Conservation (phyloP, 1,284 basidiomycete species). For the Phaffia rhodozyma region DNA sequence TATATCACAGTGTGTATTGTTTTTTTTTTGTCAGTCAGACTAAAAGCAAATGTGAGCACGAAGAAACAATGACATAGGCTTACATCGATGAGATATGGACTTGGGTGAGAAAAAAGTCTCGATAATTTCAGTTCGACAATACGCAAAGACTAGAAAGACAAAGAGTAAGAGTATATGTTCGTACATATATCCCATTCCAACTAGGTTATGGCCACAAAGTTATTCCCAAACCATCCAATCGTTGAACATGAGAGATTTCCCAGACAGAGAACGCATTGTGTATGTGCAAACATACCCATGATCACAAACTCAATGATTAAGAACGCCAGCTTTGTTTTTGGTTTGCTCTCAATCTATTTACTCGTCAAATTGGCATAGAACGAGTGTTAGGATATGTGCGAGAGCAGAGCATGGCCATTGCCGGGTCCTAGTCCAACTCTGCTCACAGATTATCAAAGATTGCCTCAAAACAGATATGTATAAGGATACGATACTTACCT, state of each 20-base stretch:
- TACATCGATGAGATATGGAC: conserved; percentile 46
- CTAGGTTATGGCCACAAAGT: conserved; percentile 29
- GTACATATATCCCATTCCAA: conserved; percentile 69
- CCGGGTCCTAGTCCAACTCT: too few relatives aligned
- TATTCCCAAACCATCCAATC: background rate
- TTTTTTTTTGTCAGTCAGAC: background rate
- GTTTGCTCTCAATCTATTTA: conserved; percentile 55
- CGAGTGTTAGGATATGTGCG: too few relatives aligned
- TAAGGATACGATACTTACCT: conserved; percentile 22
- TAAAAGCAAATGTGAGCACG: background rate
- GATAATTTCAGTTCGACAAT: too few relatives aligned
- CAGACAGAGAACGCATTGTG: too few relatives aligned
- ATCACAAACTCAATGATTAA: conserved; percentile 73
- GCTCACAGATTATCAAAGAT: too few relatives aligned
- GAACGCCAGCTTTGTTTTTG: conserved; percentile 62
- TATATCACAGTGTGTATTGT: background rate
- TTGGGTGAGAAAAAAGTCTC: conserved; percentile 36
- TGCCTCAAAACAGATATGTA: too few relatives aligned
- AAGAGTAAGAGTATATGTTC: conserved; percentile 2
- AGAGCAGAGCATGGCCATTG: too few relatives aligned
- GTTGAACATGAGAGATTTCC: background rate
- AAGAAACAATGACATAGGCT: background rate
- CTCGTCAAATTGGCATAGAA: background rate
- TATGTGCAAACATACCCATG: conserved; percentile 1
- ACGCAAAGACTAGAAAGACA: background rate